Evolutionary conservation across 306 rosid genomes (phyloP).

Genomic region (Rosa multiflora): DNA sequence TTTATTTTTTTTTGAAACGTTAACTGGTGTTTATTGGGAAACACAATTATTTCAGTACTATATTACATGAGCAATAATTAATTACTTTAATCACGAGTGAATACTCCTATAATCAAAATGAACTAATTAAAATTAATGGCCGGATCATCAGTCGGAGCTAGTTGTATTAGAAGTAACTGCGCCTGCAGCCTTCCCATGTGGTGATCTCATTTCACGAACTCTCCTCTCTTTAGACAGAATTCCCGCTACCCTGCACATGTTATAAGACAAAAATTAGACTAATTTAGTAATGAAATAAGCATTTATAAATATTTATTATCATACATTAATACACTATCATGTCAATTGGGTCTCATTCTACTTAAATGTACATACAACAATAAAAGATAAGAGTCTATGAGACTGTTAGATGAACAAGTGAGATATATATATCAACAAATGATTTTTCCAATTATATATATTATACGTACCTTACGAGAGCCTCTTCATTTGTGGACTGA

Average conservation of each 20-base stretch:
- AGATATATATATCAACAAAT: neutral
- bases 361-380: neutral
- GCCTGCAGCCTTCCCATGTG: constrained; percentile 21
- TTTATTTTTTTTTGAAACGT: too few relatives aligned
- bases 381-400: too few relatives aligned
- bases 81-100: neutral
- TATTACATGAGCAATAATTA: neutral
- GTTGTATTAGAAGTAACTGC: neutral
- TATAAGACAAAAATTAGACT: neutral
- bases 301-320: constrained; percentile 8
- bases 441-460: neutral
- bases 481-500: constrained; percentile 32
- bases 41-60: neutral
- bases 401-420: neutral
- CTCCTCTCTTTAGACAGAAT: constrained; percentile 47
- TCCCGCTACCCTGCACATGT: constrained; percentile 40
- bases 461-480: constrained; percentile 29
- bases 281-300: neutral
- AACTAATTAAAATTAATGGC: neutral
- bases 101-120: neutral
- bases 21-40: neutral
- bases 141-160: neutral
- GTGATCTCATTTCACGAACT: constrained; percentile 31
- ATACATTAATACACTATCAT: neutral
- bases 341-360: too few relatives aligned